Evolutionary conservation across 208 protist species (phyloP).

Genomic region (Trypanosoma theileri): DNA sequence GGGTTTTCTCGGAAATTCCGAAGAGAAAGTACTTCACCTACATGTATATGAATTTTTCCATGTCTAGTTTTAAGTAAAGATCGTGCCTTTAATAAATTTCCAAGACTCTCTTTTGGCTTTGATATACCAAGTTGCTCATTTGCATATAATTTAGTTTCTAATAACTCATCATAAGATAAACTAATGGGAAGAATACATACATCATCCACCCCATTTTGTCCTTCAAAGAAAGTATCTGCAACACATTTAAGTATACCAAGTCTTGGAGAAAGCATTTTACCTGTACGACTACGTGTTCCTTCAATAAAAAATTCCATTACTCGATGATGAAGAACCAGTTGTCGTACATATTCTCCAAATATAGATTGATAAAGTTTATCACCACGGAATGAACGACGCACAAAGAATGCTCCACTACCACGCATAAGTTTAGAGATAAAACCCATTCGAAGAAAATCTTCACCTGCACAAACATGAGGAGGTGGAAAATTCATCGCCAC

Average conservation of each 20-base stretch:
- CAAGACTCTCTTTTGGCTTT: constrained; percentile 76
- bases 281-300: constrained; percentile 80
- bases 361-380: constrained; percentile 79
- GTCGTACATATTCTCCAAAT: constrained; percentile 82
- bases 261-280: constrained; percentile 87
- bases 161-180: constrained; percentile 88
- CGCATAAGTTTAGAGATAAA: constrained; percentile 69
- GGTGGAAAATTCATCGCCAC: constrained; percentile 55
- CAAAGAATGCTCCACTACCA: constrained; percentile 91
- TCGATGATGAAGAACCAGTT: constrained; percentile 55
- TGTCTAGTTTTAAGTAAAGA: constrained; percentile 51
- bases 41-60: constrained; percentile 79
- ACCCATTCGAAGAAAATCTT: constrained; percentile 85
- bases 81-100: constrained; percentile 68
- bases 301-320: constrained; percentile 92
- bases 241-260: constrained; percentile 91
- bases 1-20: constrained; percentile 37
- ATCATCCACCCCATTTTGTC: constrained; percentile 60
- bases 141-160: constrained; percentile 81
- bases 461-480: constrained; percentile 86
- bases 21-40: constrained; percentile 82
- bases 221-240: constrained; percentile 73
- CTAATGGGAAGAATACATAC: constrained; percentile 82
- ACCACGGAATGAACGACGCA: constrained; percentile 79
- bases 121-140: constrained; percentile 85